Conservation (phyloP, 73 alveolate genomes). For the Blepharisma japonicum region DNA sequence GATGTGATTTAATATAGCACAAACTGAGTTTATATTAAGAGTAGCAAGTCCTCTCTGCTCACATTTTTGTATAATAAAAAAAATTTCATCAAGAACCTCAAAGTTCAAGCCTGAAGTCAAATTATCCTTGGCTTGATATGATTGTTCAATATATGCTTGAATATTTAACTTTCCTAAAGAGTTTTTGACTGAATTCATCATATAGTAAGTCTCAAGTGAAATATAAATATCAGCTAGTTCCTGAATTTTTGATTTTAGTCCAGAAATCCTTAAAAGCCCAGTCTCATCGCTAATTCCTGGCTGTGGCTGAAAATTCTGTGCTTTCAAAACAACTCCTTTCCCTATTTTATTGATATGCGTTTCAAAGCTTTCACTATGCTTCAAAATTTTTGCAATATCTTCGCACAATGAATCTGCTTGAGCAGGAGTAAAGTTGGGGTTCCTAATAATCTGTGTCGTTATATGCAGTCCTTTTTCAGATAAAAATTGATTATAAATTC, state of each 20-base stretch:
- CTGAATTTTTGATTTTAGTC: not conserved
- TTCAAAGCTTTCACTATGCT: conserved; percentile 26
- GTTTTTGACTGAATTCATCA: not conserved
- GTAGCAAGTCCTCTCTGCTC: not conserved
- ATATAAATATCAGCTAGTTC: conserved; percentile 26
- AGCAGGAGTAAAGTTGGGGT: too few relatives aligned
- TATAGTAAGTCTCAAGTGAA: not conserved
- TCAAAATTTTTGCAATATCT: not conserved
- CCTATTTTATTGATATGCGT: conserved; percentile 10
- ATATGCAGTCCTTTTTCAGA: not conserved
- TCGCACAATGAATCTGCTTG: not conserved
- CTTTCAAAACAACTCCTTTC: not conserved
- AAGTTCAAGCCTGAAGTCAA: not conserved
- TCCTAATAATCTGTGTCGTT: not conserved
- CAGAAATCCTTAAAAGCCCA: not conserved
- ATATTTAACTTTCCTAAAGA: not conserved
- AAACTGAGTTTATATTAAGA: not conserved
- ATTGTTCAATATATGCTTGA: not conserved
- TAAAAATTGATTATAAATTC: not conserved
- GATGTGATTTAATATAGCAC: not conserved
- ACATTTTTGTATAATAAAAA: conserved; percentile 14
- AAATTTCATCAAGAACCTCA: conserved; percentile 9
- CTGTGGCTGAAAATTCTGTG: not conserved
- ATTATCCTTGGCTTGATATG: not conserved
- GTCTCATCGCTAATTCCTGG: not conserved